Evolutionary conservation across 2,329 filamentous ascomycete species (phyloP).

Genomic region (Aspergillus sp.): DNA sequence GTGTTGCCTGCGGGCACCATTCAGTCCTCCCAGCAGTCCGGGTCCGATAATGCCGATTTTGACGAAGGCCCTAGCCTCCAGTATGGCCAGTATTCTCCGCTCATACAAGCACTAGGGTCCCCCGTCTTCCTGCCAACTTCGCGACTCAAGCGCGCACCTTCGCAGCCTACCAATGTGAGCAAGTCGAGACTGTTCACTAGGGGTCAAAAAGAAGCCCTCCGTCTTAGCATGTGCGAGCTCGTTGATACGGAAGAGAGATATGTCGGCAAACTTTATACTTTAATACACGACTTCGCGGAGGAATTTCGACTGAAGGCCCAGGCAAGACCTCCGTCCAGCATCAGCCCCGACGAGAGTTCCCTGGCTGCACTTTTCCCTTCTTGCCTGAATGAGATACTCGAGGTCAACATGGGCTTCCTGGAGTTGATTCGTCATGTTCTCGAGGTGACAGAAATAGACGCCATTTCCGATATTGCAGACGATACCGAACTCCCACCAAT

Average conservation of each 20-base stretch:
- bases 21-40: constrained; percentile 49
- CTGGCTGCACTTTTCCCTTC: constrained; percentile 70
- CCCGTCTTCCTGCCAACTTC: constrained; percentile 80
- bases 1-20: constrained; percentile 73
- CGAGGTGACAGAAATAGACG: constrained; percentile 74
- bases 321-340: constrained; percentile 49
- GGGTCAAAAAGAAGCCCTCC: constrained; percentile 72
- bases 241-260: constrained; percentile 93
- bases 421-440: constrained; percentile 65
- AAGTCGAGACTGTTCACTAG: constrained; percentile 67
- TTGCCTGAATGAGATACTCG: constrained; percentile 69
- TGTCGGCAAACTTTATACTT: constrained; percentile 73
- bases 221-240: constrained; percentile 81
- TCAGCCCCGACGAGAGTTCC: constrained; percentile 62
- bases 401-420: constrained; percentile 73
- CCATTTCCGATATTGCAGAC: constrained; percentile 64
- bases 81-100: constrained; percentile 67
- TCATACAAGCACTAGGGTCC: constrained; percentile 73
- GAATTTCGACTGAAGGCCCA: constrained; percentile 67
- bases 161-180: constrained; percentile 71
- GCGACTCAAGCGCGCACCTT: constrained; percentile 73
- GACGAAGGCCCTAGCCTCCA: constrained; percentile 36
- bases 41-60: constrained; percentile 47
- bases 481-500: constrained; percentile 41
- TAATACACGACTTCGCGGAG: constrained; percentile 70